Evolutionary conservation across 164 flowering plant genomes (phyloP).

Genomic region (Stephania yunnanensis): DNA sequence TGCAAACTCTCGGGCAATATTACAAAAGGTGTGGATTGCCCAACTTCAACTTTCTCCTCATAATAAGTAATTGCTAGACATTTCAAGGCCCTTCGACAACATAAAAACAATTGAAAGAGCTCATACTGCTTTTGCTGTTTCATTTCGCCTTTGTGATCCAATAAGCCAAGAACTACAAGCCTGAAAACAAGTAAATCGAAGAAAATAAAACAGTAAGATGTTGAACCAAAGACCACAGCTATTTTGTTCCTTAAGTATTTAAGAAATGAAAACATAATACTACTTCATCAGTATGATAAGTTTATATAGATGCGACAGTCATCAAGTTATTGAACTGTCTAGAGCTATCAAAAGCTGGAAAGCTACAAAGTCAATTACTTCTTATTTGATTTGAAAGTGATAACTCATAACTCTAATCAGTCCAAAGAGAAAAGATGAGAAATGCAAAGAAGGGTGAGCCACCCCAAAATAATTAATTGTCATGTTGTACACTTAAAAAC

Average conservation of each 20-base stretch:
- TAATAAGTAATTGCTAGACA: conserved; percentile 37
- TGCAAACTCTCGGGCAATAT: conserved; percentile 29
- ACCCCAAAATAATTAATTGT: no score
- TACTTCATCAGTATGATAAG: not conserved
- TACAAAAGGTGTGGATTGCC: conserved; percentile 22
- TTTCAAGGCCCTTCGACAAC: conserved; percentile 70
- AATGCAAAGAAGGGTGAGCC: no score
- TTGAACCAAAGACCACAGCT: not conserved
- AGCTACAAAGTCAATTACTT: not conserved
- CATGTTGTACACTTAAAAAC: no score
- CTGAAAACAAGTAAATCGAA: conserved; percentile 36
- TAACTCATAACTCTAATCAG: no score
- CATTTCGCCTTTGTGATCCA: conserved; percentile 22
- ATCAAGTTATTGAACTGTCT: not conserved
- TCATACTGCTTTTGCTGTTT: conserved; percentile 18
- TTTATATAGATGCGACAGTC: not conserved
- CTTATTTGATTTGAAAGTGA: no score
- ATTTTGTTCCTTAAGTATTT: not conserved
- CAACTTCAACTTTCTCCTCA: conserved; percentile 32
- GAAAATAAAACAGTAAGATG: not conserved
- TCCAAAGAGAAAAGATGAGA: no score
- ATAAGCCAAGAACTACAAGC: conserved; percentile 39
- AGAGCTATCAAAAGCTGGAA: not conserved
- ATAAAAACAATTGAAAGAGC: conserved; percentile 46
- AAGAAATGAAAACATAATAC: not conserved